Evolutionary conservation across 164 flowering plant species (phyloP), one percentile per base, ranked within the genome.

Genomic region (Dillenia turbinata): DNA sequence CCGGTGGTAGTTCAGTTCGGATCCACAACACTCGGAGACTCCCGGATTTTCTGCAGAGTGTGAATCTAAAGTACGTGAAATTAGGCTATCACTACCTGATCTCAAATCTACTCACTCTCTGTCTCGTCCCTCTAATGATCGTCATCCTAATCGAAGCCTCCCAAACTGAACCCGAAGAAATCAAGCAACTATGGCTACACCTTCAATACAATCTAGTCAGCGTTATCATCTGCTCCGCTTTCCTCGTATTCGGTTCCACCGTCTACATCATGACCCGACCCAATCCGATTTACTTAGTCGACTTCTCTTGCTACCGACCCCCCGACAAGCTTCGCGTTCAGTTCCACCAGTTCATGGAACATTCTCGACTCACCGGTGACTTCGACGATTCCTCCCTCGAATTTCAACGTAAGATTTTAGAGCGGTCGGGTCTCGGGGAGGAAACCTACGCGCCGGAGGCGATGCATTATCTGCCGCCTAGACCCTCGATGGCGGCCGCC

Each of bases 241-340:
- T 71, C 10, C 54, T 69, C 9, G 82, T 76, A 0, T 78, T 81
- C 48, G 73, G 66, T 13, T 60, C 71, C 45, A 76, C 82, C 4
- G 62, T 76, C 15, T 78, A 78, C 69, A 51, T 74, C 69, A 68
- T 78, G 73, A 73, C 82, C 19, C 68, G 84, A 0, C 78, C 82
- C 13, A 60, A 78, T 5, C 74, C 80, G 2, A 65, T 76, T 54
- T 78, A 65, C 59, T 67, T 81, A 10, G 67, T 81, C 12, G 79
- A 80, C 40, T 69, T 69, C 70, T 47, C 80, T 2, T 80, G 84
- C 44, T 78, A 78, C 47, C 73, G 68, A 9, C 66, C 84, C 0
- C 73, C 71, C 0, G 55, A 66, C 10, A 11, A 52, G 12, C 69
- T 78, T 9, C 56, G 61, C 14, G 75, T 62, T 17, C 49, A 57